Conservation (phyloP, 2,329 filamentous ascomycete species). For the Cytospora mali region DNA sequence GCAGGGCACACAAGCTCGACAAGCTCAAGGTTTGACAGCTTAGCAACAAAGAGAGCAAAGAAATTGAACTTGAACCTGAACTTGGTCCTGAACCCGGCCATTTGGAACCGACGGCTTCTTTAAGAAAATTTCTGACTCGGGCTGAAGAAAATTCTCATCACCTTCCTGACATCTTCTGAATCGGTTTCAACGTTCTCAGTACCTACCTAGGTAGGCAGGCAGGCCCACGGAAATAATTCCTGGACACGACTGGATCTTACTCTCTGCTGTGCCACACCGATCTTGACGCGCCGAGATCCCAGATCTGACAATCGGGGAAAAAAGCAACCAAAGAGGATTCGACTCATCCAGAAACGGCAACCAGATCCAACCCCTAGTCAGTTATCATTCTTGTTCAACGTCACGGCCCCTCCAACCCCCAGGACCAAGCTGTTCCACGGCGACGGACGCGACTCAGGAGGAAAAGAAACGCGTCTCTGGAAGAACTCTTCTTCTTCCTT, state of each 20-base stretch:
- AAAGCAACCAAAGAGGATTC: slow-evolving; percentile 6
- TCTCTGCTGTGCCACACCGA: slow-evolving; percentile 20
- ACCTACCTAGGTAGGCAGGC: too few relatives aligned
- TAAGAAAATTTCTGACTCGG: slow-evolving; percentile 24
- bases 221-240: slow-evolving; percentile 11
- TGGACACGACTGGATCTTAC: background rate
- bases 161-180: slow-evolving; percentile 17
- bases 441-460: slow-evolving; percentile 21
- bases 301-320: slow-evolving; percentile 15
- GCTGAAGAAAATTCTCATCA: slow-evolving; percentile 1
- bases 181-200: slow-evolving; percentile 17
- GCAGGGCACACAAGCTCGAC: background rate
- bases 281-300: slow-evolving; percentile 19
- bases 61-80: slow-evolving; percentile 2
- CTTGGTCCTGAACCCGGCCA: background rate
- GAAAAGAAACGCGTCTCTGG: slow-evolving; percentile 14
- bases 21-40: background rate
- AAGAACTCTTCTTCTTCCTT: background rate
- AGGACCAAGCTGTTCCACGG: slow-evolving; percentile 8
- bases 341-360: slow-evolving; percentile 24
- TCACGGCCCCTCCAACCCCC: slow-evolving; percentile 18
- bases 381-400: slow-evolving; percentile 11
- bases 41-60: background rate
- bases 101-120: background rate
- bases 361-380: slow-evolving; percentile 17